phyloP scores from a whole-genome alignment of 805 yeast species.

The Metschnikowia lachancei region DNA sequence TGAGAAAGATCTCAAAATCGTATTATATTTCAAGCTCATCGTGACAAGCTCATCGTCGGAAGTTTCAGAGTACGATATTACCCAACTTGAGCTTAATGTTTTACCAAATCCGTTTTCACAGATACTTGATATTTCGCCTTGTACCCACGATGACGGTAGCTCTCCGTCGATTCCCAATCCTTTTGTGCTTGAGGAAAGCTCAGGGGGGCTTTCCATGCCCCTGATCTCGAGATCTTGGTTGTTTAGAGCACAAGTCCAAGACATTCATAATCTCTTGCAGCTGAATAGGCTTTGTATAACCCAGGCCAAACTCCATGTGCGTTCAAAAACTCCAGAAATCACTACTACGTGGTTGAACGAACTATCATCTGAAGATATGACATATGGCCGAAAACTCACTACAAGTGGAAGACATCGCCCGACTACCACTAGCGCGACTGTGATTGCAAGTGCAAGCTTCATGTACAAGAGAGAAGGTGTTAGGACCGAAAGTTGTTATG shows the following conservation, averaged over 20 bases:
- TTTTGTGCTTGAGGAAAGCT: slow-evolving; percentile 24
- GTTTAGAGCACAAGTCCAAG: slow-evolving; percentile 18
- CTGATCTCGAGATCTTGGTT: slow-evolving; percentile 34
- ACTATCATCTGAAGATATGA: background rate
- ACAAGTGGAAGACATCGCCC: slow-evolving; percentile 40
- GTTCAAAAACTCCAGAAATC: slow-evolving; percentile 30
- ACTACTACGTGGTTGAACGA: slow-evolving; percentile 18
- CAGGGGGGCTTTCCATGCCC: slow-evolving; percentile 26
- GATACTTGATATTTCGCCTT: slow-evolving; percentile 26
- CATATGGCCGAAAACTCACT: slow-evolving; percentile 24
- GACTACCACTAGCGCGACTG: slow-evolving; percentile 34
- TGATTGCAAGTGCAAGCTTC: slow-evolving; percentile 16
- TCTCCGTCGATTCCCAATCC: slow-evolving; percentile 38
- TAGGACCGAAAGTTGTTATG: slow-evolving; percentile 27
- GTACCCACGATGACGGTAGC: slow-evolving; percentile 21
- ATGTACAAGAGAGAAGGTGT: slow-evolving; percentile 11
- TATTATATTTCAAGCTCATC: slow-evolving; percentile 26
- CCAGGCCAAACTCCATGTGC: slow-evolving; percentile 21
- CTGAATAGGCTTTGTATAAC: slow-evolving; percentile 19
- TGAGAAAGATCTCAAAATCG: slow-evolving; percentile 11
- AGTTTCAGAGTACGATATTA: slow-evolving; percentile 27
- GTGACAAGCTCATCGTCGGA: slow-evolving; percentile 22
- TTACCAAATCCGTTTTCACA: slow-evolving; percentile 26
- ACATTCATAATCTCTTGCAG: slow-evolving; percentile 4
- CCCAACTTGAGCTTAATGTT: slow-evolving; percentile 23